phyloP scores from a whole-genome alignment of 371 early-diverging fungal species.

The Mortierella sp. region DNA sequence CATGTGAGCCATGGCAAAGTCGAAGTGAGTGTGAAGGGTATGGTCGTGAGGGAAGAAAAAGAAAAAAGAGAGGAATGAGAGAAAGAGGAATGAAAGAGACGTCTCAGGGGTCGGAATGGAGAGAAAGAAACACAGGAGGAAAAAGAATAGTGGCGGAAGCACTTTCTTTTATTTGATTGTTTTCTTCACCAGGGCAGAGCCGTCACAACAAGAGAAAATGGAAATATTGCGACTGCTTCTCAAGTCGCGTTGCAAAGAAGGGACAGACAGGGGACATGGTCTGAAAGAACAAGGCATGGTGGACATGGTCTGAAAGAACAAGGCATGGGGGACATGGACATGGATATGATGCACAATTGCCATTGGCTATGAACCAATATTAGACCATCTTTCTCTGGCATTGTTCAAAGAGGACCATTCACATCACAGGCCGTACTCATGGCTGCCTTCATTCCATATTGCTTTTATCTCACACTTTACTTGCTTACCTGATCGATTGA shows the following conservation, averaged over 20 bases:
- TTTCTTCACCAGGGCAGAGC: slow-evolving; percentile 4
- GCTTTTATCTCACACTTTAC: too few relatives aligned
- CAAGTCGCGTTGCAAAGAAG: neutral
- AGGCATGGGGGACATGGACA: neutral
- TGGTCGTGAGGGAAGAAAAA: neutral
- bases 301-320: too few relatives aligned
- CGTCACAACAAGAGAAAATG: neutral
- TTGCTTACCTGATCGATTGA: too few relatives aligned
- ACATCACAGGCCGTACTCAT: too few relatives aligned
- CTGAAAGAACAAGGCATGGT: neutral
- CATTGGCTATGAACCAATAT: too few relatives aligned
- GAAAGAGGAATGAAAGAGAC: neutral
- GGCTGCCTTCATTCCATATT: too few relatives aligned
- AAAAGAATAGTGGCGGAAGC: too few relatives aligned
- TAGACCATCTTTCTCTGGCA: too few relatives aligned
- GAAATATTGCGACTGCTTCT: slow-evolving; percentile 3
- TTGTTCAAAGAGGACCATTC: too few relatives aligned
- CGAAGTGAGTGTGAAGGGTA: neutral
- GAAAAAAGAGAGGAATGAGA: neutral
- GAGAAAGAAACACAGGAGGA: neutral
- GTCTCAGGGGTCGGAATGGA: slow-evolving; percentile 1
- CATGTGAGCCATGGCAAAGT: slow-evolving; percentile 36
- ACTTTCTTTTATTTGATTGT: neutral
- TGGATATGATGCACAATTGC: too few relatives aligned
- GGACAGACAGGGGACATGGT: neutral